Percentiles rank a stretch among this genome's conserved stretches.
These are phyloP conservation scores for Mortierella claussenii DNA, from an alignment of 192 early-diverging fungal genomes.

Conservation along the genomic window DNA sequence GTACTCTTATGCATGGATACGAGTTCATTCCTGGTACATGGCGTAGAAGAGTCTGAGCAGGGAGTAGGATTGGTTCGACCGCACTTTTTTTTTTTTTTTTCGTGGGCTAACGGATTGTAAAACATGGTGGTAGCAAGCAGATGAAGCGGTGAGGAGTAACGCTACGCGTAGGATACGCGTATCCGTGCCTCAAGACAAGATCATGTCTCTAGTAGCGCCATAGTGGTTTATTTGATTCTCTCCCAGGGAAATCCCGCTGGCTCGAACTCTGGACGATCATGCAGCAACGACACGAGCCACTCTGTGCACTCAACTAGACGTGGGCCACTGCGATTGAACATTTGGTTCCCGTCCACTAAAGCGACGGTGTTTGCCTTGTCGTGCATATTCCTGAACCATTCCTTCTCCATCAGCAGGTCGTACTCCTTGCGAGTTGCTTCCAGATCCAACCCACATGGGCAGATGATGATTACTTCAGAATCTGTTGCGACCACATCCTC, in stretches of 20 bases:
- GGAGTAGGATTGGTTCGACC: no score
- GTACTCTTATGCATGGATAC: no score
- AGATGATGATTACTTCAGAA: slow-evolving; percentile 58
- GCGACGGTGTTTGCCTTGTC: slow-evolving; percentile 50
- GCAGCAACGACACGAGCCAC: slow-evolving; percentile 58
- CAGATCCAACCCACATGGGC: slow-evolving; percentile 63
- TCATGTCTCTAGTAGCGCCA: not conserved
- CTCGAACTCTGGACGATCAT: slow-evolving; percentile 56
- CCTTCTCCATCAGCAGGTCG: slow-evolving; percentile 36
- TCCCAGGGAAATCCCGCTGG: slow-evolving; percentile 60
- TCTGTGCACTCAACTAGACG: slow-evolving; percentile 54
- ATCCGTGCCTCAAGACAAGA: not conserved
- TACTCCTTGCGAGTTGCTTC: slow-evolving; percentile 55
- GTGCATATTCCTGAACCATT: slow-evolving; percentile 48
- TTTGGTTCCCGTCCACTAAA: slow-evolving; percentile 64
- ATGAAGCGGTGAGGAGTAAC: not conserved
- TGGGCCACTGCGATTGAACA: slow-evolving; percentile 66
- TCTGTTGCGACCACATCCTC: slow-evolving; percentile 31
- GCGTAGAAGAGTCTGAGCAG: no score
- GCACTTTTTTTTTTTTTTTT: no score
- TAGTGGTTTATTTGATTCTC: slow-evolving; percentile 27
- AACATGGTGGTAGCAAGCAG: no score
- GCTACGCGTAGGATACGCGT: no score
- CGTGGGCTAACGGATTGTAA: no score
- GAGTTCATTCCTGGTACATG: no score